Evolutionary conservation across 352 stramenopile species (phyloP), one percentile per base, ranked within the genome.

Genomic region (Phytophthora melonis): DNA sequence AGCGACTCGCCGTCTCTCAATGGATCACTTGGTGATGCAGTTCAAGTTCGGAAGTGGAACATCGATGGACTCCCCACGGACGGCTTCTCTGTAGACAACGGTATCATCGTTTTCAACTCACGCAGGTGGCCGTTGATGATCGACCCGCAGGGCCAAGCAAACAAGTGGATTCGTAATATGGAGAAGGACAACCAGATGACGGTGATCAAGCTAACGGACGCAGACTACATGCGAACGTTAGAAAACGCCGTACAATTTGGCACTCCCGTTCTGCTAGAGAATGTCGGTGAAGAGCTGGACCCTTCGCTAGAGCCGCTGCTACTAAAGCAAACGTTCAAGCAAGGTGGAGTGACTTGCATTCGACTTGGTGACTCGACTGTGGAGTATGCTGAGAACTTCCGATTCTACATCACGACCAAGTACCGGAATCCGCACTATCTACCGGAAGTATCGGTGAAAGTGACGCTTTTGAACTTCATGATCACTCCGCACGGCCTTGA

Each of bases 81-180:
- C 63, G 81, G 84, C 1, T 98, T 99, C 68, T 98, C 89, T 5
- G 84, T 98, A 9, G 96, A 99, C 68, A 99, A 99, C 59, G 96
- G 91, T 21, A 98, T 99, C 62, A 90, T 98, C 18, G 85, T 98
- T 11, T 98, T 98, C 66, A 98, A 98, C 68, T 94, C 95, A 10
- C 79, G 95, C 14, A 88, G 96, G 13, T 99, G 96, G 96, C 96
- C 96, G 10, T 70, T 99, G 13, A 97, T 98, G 91, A 98, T 99
- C 55, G 96, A 99, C 58, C 96, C 96, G 1, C 95, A 98, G 57
- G 94, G 94, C 0, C 95, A 98, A 70, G 95, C 94, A 0, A 98
- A 98, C 72, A 98, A 98, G 75, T 99, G 96, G 96, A 97, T 99
- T 50, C 90, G 93, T 18, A 98, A 98, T 55, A 98, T 99, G 90